Percentiles rank a stretch among this genome's conserved stretches.
These are phyloP conservation scores for Ceratorhiza oryzae-sativae DNA, from an alignment of 1,284 basidiomycete genomes.

Conservation along the genomic window DNA sequence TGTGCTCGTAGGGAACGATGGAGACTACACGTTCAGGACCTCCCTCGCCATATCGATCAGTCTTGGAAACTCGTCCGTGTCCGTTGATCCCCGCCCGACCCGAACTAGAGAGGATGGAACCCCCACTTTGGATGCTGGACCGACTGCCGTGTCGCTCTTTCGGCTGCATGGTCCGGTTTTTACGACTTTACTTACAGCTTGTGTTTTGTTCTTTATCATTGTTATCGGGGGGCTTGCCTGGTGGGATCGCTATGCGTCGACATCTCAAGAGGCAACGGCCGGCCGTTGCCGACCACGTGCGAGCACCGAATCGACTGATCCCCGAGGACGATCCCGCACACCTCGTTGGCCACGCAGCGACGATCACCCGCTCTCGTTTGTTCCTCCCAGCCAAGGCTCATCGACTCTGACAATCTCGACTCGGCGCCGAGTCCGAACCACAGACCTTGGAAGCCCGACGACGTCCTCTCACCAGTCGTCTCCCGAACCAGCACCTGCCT, in stretches of 20 bases:
- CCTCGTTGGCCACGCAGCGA: slow-evolving; percentile 3
- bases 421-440: slow-evolving; percentile 18
- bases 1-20: slow-evolving; percentile 2
- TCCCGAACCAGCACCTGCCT: not conserved
- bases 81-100: not conserved
- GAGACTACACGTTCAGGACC: not conserved
- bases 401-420: not conserved
- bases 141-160: not conserved
- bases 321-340: not conserved
- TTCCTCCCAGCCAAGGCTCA: not conserved
- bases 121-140: not conserved
- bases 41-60: not conserved
- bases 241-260: slow-evolving; percentile 12
- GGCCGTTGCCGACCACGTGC: not conserved
- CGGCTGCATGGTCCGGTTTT: not conserved
- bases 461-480: not conserved
- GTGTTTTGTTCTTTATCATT: not conserved
- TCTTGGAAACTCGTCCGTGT: not conserved
- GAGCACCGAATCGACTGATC: not conserved
- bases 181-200: slow-evolving; percentile 8
- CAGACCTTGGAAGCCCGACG: slow-evolving; percentile 4
- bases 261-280: not conserved
- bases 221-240: slow-evolving; percentile 15
- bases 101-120: not conserved
- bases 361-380: not conserved